Evolutionary conservation across 768 basidiomycete species (phyloP), one percentile per base, ranked within the genome.

Genomic region (Podaxis carcinomalis): DNA sequence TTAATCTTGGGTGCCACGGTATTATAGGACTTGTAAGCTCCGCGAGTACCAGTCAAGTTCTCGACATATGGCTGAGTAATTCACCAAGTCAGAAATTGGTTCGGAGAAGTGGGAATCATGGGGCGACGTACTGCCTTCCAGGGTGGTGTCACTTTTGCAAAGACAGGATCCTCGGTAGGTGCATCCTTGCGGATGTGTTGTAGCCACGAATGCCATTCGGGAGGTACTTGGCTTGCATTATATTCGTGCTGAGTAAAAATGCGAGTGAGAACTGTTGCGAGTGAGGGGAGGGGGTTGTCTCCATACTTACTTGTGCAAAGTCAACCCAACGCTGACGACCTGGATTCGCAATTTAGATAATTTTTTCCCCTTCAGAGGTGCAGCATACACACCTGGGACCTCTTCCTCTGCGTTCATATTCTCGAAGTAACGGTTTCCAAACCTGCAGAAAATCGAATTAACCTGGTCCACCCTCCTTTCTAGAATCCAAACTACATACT

Each of bases 281-380:
- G 53, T 50, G 19, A 27, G n/a, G n/a, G n/a, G 44, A 39, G 54
- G 40, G 11, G 5, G 62, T 51, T 49, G 52, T 21, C 19, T 53
- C 62, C 80, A 60, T 63, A 92, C 92, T 78, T 63, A 92, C 92
- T 78, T 97, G 94, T 16, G 89, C 82, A 68, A 83, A 93, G 77
- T 98, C 96, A 46, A 98, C 87, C 96, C 96, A 98, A 74, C 96
- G 85, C 71, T 97, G 94, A 66, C 96, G 92, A 68, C 95, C 95
- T 92, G 32, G 13, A 51, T 64, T 0, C 3, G 4, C 53, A 40
- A 36, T 54, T 21, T 58, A 61, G 61, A 61, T 49, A 3, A 51
- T 23, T 2, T 49, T n/a, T 54, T 14, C 53, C 25, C 39, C 46
- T 5, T 27, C 16, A 16, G 21, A n/a, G 10, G 10, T 16, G 16